phyloP scores from a whole-genome alignment of 441 rosid species.

The Pelargonium australe region DNA sequence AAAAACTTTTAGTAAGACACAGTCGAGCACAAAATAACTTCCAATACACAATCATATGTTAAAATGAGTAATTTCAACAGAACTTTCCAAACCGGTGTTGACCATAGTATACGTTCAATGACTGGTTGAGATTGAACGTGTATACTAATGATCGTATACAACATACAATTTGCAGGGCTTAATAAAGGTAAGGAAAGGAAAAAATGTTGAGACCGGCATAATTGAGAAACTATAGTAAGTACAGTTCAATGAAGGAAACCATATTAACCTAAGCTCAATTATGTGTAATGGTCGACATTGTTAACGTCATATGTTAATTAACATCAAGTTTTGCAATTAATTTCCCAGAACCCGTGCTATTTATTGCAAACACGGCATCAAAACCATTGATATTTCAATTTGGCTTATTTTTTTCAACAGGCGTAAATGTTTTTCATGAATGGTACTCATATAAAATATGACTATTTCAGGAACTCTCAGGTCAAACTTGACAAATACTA shows the following conservation, averaged over 20 bases:
- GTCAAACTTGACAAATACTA: too few species aligned
- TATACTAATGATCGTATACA: not conserved
- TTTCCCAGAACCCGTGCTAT: too few species aligned
- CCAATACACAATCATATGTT: not conserved
- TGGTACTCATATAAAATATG: not conserved
- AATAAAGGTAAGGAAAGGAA: not conserved
- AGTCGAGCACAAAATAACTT: constrained; percentile 8
- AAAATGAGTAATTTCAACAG: not conserved
- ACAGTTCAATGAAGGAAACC: not conserved
- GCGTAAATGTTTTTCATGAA: not conserved
- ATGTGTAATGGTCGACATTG: not conserved
- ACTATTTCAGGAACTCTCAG: not conserved
- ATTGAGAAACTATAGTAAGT: not conserved
- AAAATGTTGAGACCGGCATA: not conserved
- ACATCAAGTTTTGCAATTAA: too few species aligned
- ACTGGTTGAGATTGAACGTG: not conserved
- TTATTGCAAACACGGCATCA: not conserved
- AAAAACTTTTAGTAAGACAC: constrained; percentile 25
- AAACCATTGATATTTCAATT: not conserved
- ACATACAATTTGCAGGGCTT: not conserved
- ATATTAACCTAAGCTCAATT: not conserved
- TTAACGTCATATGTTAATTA: too few species aligned
- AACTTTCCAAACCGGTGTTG: not conserved
- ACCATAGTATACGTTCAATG: not conserved
- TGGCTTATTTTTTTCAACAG: not conserved